A percentile compares a stretch with the other conserved stretches of the same genome.
Conservation (phyloP, 192 early-diverging fungal species). For the Chytriomyces hyalinus region DNA sequence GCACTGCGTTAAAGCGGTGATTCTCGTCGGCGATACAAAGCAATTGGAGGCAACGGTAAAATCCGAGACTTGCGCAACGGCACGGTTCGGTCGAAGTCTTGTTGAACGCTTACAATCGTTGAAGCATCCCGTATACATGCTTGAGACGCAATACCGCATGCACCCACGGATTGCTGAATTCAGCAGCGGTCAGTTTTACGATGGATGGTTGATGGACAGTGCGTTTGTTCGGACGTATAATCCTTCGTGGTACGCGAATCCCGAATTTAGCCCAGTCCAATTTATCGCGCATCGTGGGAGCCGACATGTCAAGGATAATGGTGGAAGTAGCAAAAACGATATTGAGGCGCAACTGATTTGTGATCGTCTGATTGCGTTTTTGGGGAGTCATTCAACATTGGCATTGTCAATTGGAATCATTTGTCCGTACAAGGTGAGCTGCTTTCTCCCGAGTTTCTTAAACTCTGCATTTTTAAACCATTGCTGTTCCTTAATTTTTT, state of each 20-base stretch:
- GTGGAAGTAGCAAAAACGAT: constrained; percentile 24
- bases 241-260: constrained; percentile 14
- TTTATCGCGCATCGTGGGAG: constrained; percentile 26
- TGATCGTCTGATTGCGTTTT: neutral
- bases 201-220: constrained; percentile 31
- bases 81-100: constrained; percentile 28
- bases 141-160: constrained; percentile 31
- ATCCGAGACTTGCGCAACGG: constrained; percentile 9
- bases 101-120: constrained; percentile 8
- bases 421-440: constrained; percentile 18
- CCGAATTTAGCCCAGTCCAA: constrained; percentile 13
- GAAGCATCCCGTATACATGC: constrained; percentile 19
- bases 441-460: neutral
- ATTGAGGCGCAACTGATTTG: constrained; percentile 23
- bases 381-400: neutral
- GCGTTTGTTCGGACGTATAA: constrained; percentile 5
- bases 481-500: neutral
- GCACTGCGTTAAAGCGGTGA: constrained; percentile 8
- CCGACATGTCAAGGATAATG: neutral
- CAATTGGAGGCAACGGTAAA: constrained; percentile 28
- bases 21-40: constrained; percentile 28
- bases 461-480: neutral
- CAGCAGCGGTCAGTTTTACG: constrained; percentile 1
- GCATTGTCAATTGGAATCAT: constrained; percentile 22
- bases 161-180: constrained; percentile 26